Evolutionary conservation across 148 eudicot genomes (phyloP).

Genomic region (Camellia lanceoleosa): DNA sequence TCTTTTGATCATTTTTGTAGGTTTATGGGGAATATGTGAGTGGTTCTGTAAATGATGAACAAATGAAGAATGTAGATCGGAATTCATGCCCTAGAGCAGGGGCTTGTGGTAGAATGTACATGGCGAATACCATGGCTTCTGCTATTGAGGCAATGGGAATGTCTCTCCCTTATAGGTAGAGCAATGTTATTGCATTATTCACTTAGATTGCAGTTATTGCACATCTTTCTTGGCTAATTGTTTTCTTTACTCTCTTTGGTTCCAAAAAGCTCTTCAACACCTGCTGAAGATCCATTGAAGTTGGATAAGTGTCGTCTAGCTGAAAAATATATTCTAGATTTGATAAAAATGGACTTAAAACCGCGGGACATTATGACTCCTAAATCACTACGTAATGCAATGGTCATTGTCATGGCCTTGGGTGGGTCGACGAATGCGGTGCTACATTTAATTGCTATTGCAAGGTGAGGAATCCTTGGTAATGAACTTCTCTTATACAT

Average conservation of each 20-base stretch:
- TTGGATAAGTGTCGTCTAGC: conserved; percentile 95
- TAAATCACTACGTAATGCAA: conserved; percentile 80
- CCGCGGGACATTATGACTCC: conserved; percentile 91
- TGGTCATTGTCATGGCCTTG: conserved; percentile 94
- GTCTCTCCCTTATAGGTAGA: too few relatives aligned
- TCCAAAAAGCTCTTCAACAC: conserved; percentile 78
- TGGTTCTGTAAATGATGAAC: too few relatives aligned
- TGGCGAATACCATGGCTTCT: too few relatives aligned
- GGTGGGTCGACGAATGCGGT: conserved; percentile 99
- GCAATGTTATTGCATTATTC: too few relatives aligned
- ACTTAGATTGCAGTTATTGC: too few relatives aligned
- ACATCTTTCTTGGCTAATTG: too few relatives aligned
- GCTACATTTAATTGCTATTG: conserved; percentile 92
- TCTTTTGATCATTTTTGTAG: neutral
- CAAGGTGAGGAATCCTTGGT: conserved; percentile 49
- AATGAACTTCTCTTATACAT: neutral
- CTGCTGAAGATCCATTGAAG: conserved; percentile 96
- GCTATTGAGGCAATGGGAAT: too few relatives aligned
- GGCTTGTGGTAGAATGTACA: too few relatives aligned
- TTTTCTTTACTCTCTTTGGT: neutral
- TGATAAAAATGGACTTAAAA: conserved; percentile 88
- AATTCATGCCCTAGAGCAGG: too few relatives aligned
- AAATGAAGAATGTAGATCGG: too few relatives aligned
- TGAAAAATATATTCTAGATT: conserved; percentile 74
- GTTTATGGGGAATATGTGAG: too few relatives aligned